These are phyloP conservation scores for Yamadazyma paraphyllophila DNA, from an alignment of 805 yeast species.

Conservation along the genomic window DNA sequence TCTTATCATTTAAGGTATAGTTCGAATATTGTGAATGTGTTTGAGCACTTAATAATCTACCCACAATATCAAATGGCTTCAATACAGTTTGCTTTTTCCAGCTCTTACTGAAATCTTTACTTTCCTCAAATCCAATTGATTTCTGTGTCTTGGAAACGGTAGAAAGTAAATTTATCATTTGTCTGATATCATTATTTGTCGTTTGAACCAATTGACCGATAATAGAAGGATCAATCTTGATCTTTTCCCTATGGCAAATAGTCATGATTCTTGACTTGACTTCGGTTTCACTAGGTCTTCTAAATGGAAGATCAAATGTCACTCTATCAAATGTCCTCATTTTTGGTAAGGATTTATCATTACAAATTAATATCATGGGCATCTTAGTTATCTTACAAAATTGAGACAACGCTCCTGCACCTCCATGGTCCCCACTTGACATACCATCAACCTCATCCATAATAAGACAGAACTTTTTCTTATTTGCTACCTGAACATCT, in stretches of 20 bases:
- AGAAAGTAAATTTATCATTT: conserved; percentile 84
- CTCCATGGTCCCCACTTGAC: conserved; percentile 99
- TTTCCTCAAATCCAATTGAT: conserved; percentile 58
- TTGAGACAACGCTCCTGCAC: conserved; percentile 90
- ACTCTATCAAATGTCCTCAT: conserved; percentile 93
- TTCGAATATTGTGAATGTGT: conserved; percentile 52
- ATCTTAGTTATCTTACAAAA: conserved; percentile 82
- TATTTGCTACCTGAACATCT: conserved; percentile 26
- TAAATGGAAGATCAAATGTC: conserved; percentile 75
- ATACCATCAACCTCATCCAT: conserved; percentile 99
- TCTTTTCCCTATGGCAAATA: conserved; percentile 80
- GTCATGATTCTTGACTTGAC: conserved; percentile 84
- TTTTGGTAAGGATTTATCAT: conserved; percentile 87
- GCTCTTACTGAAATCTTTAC: conserved; percentile 57
- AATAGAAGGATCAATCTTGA: conserved; percentile 74
- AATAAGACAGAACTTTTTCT: conserved; percentile 70
- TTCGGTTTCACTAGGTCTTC: conserved; percentile 83
- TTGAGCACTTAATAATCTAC: conserved; percentile 57
- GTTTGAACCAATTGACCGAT: conserved; percentile 82
- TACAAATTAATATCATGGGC: conserved; percentile 91
- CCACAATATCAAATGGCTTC: conserved; percentile 89
- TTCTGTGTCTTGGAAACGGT: conserved; percentile 77
- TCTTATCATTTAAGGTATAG: conserved; percentile 72
- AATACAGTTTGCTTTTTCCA: conserved; percentile 92
- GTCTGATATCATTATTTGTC: conserved; percentile 90